Conservation (phyloP, 1,284 basidiomycete genomes). For the Vanrija sp. region DNA sequence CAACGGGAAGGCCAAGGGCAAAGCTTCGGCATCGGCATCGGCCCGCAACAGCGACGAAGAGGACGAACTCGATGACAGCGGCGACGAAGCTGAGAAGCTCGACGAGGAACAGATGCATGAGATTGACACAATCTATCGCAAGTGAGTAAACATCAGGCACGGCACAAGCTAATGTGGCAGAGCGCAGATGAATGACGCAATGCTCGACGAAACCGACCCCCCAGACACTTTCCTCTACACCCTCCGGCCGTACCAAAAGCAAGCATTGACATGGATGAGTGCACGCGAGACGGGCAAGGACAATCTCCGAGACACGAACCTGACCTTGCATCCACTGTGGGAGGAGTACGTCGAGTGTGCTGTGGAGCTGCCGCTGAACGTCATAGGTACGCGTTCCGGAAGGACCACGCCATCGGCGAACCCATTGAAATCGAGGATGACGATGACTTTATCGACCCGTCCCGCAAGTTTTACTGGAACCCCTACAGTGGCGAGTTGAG, state of each 20-base stretch:
- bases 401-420: conserved; percentile 33
- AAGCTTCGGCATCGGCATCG: conserved; percentile 12
- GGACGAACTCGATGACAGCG: conserved; percentile 55
- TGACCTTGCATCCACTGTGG: conserved; percentile 90
- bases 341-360: conserved; percentile 63
- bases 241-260: conserved; percentile 87
- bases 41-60: conserved; percentile 50
- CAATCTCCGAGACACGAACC: conserved; percentile 60
- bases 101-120: conserved; percentile 61
- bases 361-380: not conserved
- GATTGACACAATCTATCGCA: conserved; percentile 72
- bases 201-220: conserved; percentile 77
- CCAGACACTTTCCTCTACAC: conserved; percentile 71
- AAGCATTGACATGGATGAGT: conserved; percentile 91
- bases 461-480: conserved; percentile 69
- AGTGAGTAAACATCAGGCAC: conserved; percentile 52
- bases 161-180: conserved; percentile 48
- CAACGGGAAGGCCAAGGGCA: conserved; percentile 30
- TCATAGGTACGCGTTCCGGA: conserved; percentile 43
- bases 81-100: conserved; percentile 61
- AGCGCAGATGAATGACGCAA: conserved; percentile 74
- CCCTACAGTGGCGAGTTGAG: conserved; percentile 93
- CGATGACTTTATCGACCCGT: conserved; percentile 40
- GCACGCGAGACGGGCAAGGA: conserved; percentile 72
- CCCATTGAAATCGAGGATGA: conserved; percentile 47